Base-by-base conservation (phyloP, 2,329 filamentous ascomycete genomes). In the Xylaria sp. region DNA sequence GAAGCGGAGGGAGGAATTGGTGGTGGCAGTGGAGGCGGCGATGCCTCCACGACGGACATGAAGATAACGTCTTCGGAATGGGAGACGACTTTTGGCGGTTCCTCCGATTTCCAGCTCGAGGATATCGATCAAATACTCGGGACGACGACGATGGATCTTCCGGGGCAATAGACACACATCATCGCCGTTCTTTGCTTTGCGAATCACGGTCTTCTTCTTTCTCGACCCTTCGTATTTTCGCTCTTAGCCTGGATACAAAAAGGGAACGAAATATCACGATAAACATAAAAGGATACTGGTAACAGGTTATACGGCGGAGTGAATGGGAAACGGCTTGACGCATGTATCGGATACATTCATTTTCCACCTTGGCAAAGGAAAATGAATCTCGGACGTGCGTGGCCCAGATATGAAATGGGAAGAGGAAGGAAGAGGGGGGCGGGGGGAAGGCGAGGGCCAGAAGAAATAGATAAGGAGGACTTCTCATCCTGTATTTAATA, bases 71-170 rank as follows among this genome's bases (percentile, higher is more conserved):
- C 65, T 12, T 61, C 70, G 28, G 74, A 74, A 34, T 76, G 75
- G 75, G 75, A 76, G 63, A 67, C 70, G 46, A 70, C 71, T 25
- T 63, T 75, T 9, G 69, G 68, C 12, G 62, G 54, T n/a, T 67
- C 58, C 5, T 48, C 56, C 2, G 74, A 74, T 1, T 76, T 75
- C 57, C 66, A 71, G 34, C 65, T 73, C 57, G 73, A 73, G 12
- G 71, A 75, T 20, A 74, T 77, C 50, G 74, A 76, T 52, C 62
- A 65, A 15, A 68, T 77, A 7, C 65, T 76, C 9, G 75, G 71
- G 23, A 76, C 75, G 50, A 73, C 74, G 10, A 70, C 71, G 8
- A n/a, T 7, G 18, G 70, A 73, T 48, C 75, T 72, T 48, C 74
- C 72, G 0, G 55, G 48, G 37, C 69, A 71, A 12, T 73, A 28